Percentiles rank a stretch among this genome's conserved stretches.
These are phyloP conservation scores for Backusella mclennaniae DNA, from an alignment of 192 early-diverging fungal species.

Conservation along the genomic window DNA sequence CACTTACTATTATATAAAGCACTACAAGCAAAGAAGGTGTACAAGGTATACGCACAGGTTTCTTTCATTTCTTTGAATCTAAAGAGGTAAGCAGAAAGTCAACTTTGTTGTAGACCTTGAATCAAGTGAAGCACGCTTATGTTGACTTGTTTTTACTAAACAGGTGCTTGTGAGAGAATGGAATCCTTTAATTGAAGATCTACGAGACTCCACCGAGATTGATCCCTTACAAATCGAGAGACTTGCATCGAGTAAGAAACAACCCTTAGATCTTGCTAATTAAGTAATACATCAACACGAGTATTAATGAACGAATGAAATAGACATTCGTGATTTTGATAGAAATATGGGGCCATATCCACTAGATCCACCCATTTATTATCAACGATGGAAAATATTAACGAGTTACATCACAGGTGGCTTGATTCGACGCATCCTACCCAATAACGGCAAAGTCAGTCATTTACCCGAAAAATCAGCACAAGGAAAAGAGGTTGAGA, in stretches of 20 bases:
- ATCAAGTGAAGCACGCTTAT: neutral
- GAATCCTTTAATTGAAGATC: conserved; percentile 72
- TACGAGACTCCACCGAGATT: conserved; percentile 50
- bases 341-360: conserved; percentile 81
- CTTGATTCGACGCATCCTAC: conserved; percentile 26
- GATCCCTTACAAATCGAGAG: conserved; percentile 64
- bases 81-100: conserved; percentile 49
- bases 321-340: conserved; percentile 80
- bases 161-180: conserved; percentile 83
- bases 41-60: conserved; percentile 66
- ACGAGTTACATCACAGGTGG: conserved; percentile 62
- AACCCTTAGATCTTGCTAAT: neutral
- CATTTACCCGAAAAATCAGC: conserved; percentile 29
- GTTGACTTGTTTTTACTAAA: neutral
- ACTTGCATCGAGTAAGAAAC: conserved; percentile 55
- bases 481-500: conserved; percentile 19
- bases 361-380: conserved; percentile 61
- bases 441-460: conserved; percentile 32
- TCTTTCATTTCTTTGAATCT: conserved; percentile 68
- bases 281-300: neutral
- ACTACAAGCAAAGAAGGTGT: conserved; percentile 41
- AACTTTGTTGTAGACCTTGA: conserved; percentile 8
- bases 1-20: conserved; percentile 16
- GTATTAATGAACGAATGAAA: conserved; percentile 7
- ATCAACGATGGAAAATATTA: conserved; percentile 75